Conservation (phyloP, 208 protist genomes). For the Crithidia fasciculata region DNA sequence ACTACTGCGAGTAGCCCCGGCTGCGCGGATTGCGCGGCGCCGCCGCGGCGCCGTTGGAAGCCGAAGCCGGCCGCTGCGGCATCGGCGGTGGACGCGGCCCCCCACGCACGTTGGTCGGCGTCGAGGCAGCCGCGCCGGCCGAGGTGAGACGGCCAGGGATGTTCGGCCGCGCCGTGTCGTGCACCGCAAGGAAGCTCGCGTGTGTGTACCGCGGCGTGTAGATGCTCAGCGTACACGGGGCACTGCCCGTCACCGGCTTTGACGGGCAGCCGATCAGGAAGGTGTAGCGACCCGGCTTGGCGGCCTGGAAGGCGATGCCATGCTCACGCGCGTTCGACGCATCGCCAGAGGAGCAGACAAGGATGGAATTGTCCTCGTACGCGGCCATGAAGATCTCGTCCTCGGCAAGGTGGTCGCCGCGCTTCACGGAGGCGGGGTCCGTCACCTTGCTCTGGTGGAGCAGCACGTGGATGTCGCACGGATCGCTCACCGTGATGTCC, state of each 20-base stretch:
- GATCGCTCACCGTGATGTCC: conserved; percentile 58
- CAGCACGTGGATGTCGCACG: conserved; percentile 70
- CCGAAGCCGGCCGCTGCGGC: conserved; percentile 31
- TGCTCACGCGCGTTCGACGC: conserved; percentile 79
- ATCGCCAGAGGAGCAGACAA: conserved; percentile 48
- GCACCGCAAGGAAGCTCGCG: conserved; percentile 58
- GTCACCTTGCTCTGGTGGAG: conserved; percentile 70
- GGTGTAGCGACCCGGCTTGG: conserved; percentile 50
- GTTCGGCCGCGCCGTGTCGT: conserved; percentile 33
- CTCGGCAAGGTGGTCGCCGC: conserved; percentile 66
- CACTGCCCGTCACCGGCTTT: conserved; percentile 41
- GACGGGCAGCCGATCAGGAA: conserved; percentile 52
- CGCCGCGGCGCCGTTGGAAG: conserved; percentile 19
- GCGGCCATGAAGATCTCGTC: conserved; percentile 59
- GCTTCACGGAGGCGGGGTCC: conserved; percentile 23
- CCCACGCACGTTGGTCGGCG: conserved; percentile 20
- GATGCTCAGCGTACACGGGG: conserved; percentile 59
- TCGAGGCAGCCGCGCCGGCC: conserved; percentile 6
- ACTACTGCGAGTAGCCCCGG: conserved; percentile 41
- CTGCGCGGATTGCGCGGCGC: conserved; percentile 15
- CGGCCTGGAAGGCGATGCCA: conserved; percentile 50
- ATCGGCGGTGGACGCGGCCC: conserved; percentile 18
- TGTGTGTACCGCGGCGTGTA: conserved; percentile 54
- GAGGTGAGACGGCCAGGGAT: conserved; percentile 39
- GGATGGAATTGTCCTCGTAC: conserved; percentile 56